These are phyloP conservation scores for Mayamaea pseudoterrestris DNA, from an alignment of 108 stramenopile species.

Conservation along the genomic window DNA sequence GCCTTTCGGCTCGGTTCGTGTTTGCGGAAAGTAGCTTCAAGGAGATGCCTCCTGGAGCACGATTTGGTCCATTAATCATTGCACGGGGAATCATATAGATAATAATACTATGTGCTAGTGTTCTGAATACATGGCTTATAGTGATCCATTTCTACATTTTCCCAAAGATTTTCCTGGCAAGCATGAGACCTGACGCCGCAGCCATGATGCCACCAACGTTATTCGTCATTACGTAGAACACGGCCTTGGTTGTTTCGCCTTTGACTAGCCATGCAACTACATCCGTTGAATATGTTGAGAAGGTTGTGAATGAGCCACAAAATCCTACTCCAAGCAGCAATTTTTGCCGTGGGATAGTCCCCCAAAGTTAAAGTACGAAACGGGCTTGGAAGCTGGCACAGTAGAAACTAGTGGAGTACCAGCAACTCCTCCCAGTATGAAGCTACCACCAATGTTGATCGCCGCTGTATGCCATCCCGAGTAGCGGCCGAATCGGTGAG, in stretches of 20 bases:
- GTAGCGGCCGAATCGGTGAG: conserved; percentile 19
- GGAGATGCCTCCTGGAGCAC: conserved; percentile 53
- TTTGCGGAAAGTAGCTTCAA: conserved; percentile 49
- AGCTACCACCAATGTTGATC: conserved; percentile 62
- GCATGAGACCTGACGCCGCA: conserved; percentile 43
- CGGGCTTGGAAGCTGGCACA: background rate
- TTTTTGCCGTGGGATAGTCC: conserved; percentile 49
- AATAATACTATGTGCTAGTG: too few species aligned
- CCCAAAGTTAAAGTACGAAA: background rate
- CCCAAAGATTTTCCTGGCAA: conserved; percentile 37
- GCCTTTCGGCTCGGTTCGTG: conserved; percentile 25
- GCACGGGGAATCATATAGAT: conserved; percentile 75
- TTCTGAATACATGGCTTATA: too few species aligned
- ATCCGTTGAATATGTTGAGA: conserved; percentile 62
- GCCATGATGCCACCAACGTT: conserved; percentile 55
- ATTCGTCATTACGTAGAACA: conserved; percentile 41
- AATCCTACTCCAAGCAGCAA: conserved; percentile 57
- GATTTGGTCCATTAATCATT: conserved; percentile 71
- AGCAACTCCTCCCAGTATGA: conserved; percentile 44
- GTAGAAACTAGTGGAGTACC: conserved; percentile 18
- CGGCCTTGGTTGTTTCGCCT: conserved; percentile 33
- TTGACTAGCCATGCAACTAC: conserved; percentile 40
- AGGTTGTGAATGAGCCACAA: conserved; percentile 70
- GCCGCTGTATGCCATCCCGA: conserved; percentile 55
- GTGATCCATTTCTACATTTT: too few species aligned